Conservation (phyloP, 2,329 filamentous ascomycete species). For the Ceratocystis harringtonii region DNA sequence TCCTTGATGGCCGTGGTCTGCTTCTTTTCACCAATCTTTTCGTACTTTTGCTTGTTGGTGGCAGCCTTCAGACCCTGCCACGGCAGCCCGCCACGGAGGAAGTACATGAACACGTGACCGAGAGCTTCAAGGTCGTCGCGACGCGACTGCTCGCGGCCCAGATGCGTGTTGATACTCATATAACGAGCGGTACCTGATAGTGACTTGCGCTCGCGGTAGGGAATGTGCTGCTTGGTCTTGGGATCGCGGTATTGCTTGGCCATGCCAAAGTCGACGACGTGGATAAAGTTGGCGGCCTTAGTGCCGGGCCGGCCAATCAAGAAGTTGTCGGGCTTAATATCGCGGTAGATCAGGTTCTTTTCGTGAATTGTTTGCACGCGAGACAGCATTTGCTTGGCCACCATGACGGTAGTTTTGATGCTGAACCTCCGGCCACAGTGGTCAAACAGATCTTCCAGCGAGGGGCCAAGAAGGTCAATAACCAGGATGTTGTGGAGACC, state of each 20-base stretch:
- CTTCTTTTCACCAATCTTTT: conserved; percentile 99
- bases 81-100: conserved; percentile 53
- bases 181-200: conserved; percentile 92
- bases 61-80: conserved; percentile 62
- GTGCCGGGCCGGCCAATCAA: conserved; percentile 83
- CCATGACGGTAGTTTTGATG: conserved; percentile 97
- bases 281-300: conserved; percentile 93
- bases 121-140: conserved; percentile 88
- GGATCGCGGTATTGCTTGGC: conserved; percentile 98
- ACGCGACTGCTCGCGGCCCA: conserved; percentile 89
- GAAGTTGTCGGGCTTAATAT: conserved; percentile 99
- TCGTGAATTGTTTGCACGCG: conserved; percentile 90
- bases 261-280: conserved; percentile 99
- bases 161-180: conserved; percentile 99
- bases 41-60: conserved; percentile 91
- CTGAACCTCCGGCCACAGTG: conserved; percentile 91
- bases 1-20: conserved; percentile 96
- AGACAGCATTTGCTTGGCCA: conserved; percentile 97
- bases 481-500: conserved; percentile 97
- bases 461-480: conserved; percentile 88
- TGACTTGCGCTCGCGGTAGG: conserved; percentile 92
- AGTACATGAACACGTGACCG: conserved; percentile 62
- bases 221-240: conserved; percentile 98
- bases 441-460: conserved; percentile 91
- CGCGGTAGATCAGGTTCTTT: conserved; percentile 97